A percentile compares a stretch with the other conserved stretches of the same genome.
Evolutionary conservation across 306 rosid genomes (phyloP).

Genomic region (Rosa lucieae): DNA sequence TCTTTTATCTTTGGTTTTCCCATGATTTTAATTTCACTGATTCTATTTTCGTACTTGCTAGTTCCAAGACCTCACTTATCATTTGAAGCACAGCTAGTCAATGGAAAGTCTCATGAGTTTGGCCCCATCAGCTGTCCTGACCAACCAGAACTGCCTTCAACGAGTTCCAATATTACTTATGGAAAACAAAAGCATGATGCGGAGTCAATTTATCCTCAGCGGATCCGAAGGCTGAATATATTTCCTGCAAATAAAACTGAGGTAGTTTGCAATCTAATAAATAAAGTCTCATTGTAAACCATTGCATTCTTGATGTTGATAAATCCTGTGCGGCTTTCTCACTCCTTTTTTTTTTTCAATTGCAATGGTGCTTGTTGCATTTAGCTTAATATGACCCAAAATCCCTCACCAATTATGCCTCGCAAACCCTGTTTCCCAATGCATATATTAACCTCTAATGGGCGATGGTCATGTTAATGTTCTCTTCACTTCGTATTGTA

Average conservation of each 20-base stretch:
- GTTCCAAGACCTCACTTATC: slow-evolving; percentile 96
- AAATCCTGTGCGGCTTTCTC: not conserved
- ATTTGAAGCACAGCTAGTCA: slow-evolving; percentile 95
- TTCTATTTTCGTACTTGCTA: slow-evolving; percentile 40
- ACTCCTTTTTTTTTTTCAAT: not conserved
- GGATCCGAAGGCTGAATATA: slow-evolving; percentile 81
- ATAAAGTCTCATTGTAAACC: not conserved
- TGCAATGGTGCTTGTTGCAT: not conserved
- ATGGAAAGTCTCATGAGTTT: slow-evolving; percentile 85
- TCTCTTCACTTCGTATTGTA: not conserved
- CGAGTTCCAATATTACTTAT: slow-evolving; percentile 47
- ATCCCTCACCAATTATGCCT: not conserved
- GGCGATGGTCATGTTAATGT: not conserved
- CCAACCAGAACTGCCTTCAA: slow-evolving; percentile 58
- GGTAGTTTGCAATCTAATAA: slow-evolving; percentile 46
- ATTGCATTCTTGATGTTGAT: not conserved
- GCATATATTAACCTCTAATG: not conserved
- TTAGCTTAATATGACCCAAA: not conserved
- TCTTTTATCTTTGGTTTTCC: slow-evolving; percentile 1
- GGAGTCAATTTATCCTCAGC: slow-evolving; percentile 80
- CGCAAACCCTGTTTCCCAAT: not conserved
- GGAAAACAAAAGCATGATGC: slow-evolving; percentile 95
- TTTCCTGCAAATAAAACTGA: slow-evolving; percentile 81
- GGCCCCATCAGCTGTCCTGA: slow-evolving; percentile 74
- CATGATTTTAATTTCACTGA: slow-evolving; percentile 18